Evolutionary conservation across 768 basidiomycete species (phyloP).

Genomic region (Hygrophoropsis aurantiaca): DNA sequence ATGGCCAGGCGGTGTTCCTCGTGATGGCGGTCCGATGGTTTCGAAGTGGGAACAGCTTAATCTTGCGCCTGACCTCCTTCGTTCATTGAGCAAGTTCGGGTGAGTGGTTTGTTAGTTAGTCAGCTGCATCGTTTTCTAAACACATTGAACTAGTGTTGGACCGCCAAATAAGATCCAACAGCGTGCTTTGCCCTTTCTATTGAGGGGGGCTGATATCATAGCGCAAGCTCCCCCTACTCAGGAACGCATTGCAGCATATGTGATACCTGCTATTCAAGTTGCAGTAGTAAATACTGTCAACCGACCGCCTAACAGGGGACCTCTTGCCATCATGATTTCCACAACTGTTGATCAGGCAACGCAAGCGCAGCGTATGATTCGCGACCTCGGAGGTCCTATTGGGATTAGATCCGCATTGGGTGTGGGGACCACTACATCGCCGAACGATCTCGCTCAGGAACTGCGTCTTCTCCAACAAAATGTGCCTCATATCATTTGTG

Average conservation of each 20-base stretch:
- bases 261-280: conserved; percentile 86
- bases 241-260: conserved; percentile 96
- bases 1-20: conserved; percentile 52
- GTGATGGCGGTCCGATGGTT: conserved; percentile 77
- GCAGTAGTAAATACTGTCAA: conserved; percentile 63
- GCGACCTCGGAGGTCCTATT: conserved; percentile 90
- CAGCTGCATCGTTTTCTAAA: conserved; percentile 1
- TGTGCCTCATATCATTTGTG: conserved; percentile 93
- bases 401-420: conserved; percentile 90
- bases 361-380: conserved; percentile 93
- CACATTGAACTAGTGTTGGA: conserved; percentile 62
- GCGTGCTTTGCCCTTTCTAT: conserved; percentile 91
- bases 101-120: conserved; percentile 38
- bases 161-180: conserved; percentile 99
- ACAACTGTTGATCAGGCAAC: conserved; percentile 99
- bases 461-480: conserved; percentile 84
- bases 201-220: conserved; percentile 94
- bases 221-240: conserved; percentile 99
- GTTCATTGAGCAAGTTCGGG: conserved; percentile 93
- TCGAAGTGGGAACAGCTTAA: conserved; percentile 96
- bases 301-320: conserved; percentile 68
- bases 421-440: conserved; percentile 70
- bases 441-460: conserved; percentile 68
- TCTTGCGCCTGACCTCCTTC: conserved; percentile 81
- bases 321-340: conserved; percentile 86